Conservation (phyloP, 495 filamentous ascomycete genomes). For the Aspergillus sclerotiicarbonarius region DNA sequence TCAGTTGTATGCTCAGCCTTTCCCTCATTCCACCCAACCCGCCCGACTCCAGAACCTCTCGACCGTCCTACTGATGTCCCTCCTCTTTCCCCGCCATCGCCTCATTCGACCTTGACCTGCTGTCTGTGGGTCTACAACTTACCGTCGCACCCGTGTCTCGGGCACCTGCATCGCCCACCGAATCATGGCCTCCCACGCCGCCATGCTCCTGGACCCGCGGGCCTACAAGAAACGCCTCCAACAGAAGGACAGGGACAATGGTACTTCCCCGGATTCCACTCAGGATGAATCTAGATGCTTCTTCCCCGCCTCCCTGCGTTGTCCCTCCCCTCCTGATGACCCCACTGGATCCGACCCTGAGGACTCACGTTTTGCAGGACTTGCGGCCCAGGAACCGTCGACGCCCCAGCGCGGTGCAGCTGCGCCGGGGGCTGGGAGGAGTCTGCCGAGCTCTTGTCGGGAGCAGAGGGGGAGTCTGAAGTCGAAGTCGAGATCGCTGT, state of each 20-base stretch:
- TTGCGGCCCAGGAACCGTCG: conserved; percentile 18
- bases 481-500: conserved; percentile 10
- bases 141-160: conserved; percentile 10
- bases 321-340: conserved; percentile 17
- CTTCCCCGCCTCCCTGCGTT: conserved; percentile 12
- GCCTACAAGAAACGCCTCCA: conserved; percentile 31
- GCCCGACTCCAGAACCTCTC: neutral
- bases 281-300: conserved; percentile 7
- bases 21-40: neutral
- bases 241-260: conserved; percentile 25
- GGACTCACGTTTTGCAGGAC: conserved; percentile 26
- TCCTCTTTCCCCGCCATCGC: neutral
- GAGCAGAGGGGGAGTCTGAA: conserved; percentile 7
- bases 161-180: conserved; percentile 10
- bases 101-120: neutral
- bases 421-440: conserved; percentile 24
- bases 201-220: conserved; percentile 45
- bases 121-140: neutral
- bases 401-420: conserved; percentile 12
- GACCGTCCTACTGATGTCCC: conserved; percentile 1
- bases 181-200: conserved; percentile 43
- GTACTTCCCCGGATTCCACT: conserved; percentile 26
- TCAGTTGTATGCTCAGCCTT: conserved; percentile 2
- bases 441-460: conserved; percentile 20
- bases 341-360: conserved; percentile 17